Base-by-base conservation (phyloP, 345 rosid species). In the Lumnitzera littorea region DNA sequence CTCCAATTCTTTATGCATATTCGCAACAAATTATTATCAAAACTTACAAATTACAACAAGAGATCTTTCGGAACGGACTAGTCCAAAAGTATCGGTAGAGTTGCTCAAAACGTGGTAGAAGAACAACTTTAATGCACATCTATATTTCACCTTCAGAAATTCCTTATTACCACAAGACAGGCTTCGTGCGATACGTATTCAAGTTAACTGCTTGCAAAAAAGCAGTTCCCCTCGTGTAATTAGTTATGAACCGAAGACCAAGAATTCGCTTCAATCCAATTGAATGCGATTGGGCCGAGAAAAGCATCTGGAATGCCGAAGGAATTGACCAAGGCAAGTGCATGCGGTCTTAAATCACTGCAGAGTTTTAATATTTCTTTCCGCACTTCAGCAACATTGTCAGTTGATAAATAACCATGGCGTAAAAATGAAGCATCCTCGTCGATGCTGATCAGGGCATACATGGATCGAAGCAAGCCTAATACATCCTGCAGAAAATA, bases 241-340 rank as follows among this genome's bases (percentile, higher is more conserved):
- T 75, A 70, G 11, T 65, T 63, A 59, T 79, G 64, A 58, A 68
- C 82, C 10, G 88, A 80, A 58, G 94, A 77, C 91, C 87, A 84
- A 16, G 96, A 76, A 63, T 92, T 85, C 27, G 97, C 84, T 16
- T 84, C 95, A 16, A 92, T 80, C 97, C 98, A 92, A 70, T 92
- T 64, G 54, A 72, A 89, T 48, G 98, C 96, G 69, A 92, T 73
- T 12, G 96, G 98, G 73, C 84, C 70, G 80, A 92, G 73, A 67
- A 87, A 81, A 3, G 91, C 72, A 49, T 80, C 84, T 20, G 98
- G 98, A 59, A 92, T 73, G 60, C 96, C 94, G 12, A 84, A 86
- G 41, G 96, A 87, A 60, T 74, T 62, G 24, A 89, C 96, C 63
- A 92, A 72, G 1, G 85, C 82, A 20, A 92, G 91, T 0, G 96